A percentile compares a stretch with the other conserved stretches of the same genome.
These are phyloP conservation scores for Liriodendron chinense DNA, from an alignment of 164 flowering plant genomes.

Conservation along the genomic window DNA sequence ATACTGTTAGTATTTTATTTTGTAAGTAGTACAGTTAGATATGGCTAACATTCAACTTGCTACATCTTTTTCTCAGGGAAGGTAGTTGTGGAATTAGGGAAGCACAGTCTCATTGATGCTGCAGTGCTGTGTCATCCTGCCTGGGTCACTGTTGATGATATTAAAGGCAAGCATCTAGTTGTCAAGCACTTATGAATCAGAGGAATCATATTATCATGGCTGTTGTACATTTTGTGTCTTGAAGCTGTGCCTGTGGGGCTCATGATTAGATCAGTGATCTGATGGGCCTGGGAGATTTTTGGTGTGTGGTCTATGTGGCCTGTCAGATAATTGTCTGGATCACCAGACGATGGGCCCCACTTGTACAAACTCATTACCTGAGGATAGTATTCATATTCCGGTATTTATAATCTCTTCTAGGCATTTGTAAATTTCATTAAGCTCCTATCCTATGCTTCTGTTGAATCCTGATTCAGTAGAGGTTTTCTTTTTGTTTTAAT, in stretches of 20 bases:
- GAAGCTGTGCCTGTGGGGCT: too few relatives aligned
- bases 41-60: background rate
- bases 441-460: background rate
- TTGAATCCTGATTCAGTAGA: background rate
- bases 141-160: constrained; percentile 1
- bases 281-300: too few relatives aligned
- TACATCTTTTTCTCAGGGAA: constrained; percentile 42
- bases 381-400: too few relatives aligned
- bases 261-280: too few relatives aligned
- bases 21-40: background rate
- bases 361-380: too few relatives aligned
- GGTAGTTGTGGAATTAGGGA: constrained; percentile 58
- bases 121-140: constrained; percentile 33
- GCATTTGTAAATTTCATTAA: background rate
- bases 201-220: too few relatives aligned
- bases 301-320: too few relatives aligned
- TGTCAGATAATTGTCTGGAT: too few relatives aligned
- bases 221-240: too few relatives aligned
- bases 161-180: constrained; percentile 3
- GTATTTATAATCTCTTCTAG: too few relatives aligned
- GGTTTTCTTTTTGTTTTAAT: background rate
- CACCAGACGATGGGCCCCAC: too few relatives aligned
- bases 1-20: too few relatives aligned
- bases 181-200: background rate
- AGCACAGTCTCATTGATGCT: constrained; percentile 50